Evolutionary conservation across 345 rosid genomes (phyloP), one percentile per base, ranked within the genome.

Genomic region (Angophora floribunda): DNA sequence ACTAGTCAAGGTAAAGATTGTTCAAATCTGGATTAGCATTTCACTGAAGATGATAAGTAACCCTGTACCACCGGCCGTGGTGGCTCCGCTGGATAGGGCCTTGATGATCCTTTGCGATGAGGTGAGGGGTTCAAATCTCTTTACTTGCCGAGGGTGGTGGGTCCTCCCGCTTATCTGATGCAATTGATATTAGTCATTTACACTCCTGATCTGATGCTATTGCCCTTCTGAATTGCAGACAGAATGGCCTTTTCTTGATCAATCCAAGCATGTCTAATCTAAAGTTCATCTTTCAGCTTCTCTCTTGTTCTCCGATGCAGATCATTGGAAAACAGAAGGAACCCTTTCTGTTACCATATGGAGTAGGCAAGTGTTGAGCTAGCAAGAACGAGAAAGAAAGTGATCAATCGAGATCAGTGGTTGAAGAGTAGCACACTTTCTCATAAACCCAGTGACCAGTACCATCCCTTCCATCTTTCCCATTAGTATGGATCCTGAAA

Each of bases 381-480:
- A 75, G 6, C 1, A 32, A 32, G 32, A 67, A 67, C 3, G 21
- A 67, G 82, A 75, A 75, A 36, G 45, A 75, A 75, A 21, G 82
- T 36, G 47, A 41, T 36, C 49, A 5, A 36, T 75, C 82, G 45
- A 36, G 82, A 75, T 19, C 82, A 36, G 4, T 22, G 82, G 82
- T 9, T 5, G 2, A 75, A 75, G 82, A 36, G 82, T 75, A 75
- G 82, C 47, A 19, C 92, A 97, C 99, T 95, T 95, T 95, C 89
- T 96, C 98, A 89, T 97, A 97, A 86, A 95, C 61, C 97, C 99
- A 97, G 85, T 93, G 93, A 49, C 99, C 99, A 87, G 94, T 95
- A 3, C 99, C 99, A 93, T 97, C 98, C 78, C 99, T 99, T 87
- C 99, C 99, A 90, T 97, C 98, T 88, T 90, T 91, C 87, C 99